A percentile compares a stretch with the other conserved stretches of the same genome.
Evolutionary conservation across 163 green algal species (phyloP).

Genomic region (Smithsoniella earleae): DNA sequence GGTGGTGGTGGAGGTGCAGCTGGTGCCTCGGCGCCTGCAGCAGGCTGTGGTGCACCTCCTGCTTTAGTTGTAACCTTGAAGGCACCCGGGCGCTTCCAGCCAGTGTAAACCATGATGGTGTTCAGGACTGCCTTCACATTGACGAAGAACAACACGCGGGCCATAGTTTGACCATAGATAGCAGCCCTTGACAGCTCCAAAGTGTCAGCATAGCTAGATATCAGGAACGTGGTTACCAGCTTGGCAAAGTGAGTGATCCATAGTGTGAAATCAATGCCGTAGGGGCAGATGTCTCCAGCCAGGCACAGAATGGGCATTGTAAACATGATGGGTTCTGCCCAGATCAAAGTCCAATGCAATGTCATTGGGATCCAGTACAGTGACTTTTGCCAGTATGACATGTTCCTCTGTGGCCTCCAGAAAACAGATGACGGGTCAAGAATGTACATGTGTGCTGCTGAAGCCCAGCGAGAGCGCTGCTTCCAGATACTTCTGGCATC

Average conservation of each 20-base stretch:
- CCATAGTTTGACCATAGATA: constrained; percentile 29
- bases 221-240: constrained; percentile 27
- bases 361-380: constrained; percentile 28
- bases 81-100: constrained; percentile 15
- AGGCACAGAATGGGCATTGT: constrained; percentile 18
- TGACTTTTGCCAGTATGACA: constrained; percentile 29
- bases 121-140: constrained; percentile 29
- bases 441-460: constrained; percentile 30
- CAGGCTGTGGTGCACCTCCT: not conserved
- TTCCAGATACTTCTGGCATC: constrained; percentile 17
- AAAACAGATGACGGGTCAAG: constrained; percentile 28
- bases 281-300: constrained; percentile 21
- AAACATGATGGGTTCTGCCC: constrained; percentile 28
- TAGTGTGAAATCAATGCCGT: constrained; percentile 19
- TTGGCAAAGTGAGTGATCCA: constrained; percentile 27
- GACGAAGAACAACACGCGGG: constrained; percentile 25
- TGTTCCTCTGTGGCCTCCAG: constrained; percentile 15
- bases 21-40: not conserved
- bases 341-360: constrained; percentile 29
- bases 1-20: not conserved
- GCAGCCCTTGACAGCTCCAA: constrained; percentile 13
- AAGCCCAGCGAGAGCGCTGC: constrained; percentile 25
- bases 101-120: constrained; percentile 30
- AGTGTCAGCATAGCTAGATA: constrained; percentile 14
- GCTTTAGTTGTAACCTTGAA: constrained; percentile 29